Evolutionary conservation across 371 early-diverging fungal genomes (phyloP), one percentile per base, ranked within the genome.

Genomic region (Pancytospora philotis): DNA sequence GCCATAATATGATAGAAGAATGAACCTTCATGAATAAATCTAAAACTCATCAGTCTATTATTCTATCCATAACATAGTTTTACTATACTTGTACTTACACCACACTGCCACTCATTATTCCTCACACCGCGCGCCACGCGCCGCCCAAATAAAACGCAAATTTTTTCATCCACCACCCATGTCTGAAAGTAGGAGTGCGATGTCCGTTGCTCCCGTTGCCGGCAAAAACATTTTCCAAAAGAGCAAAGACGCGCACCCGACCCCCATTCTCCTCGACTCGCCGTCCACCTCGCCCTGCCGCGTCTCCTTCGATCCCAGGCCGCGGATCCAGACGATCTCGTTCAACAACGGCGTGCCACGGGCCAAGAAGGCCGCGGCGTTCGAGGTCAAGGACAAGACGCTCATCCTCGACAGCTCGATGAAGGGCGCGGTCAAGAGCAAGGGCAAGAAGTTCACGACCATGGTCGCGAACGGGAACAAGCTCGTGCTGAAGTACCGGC

Each of bases 301-400:
- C 8, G 59, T 59, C 16, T 32, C 34, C 41, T 59, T 59, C 28
- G 37, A 59, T 36, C 4, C 28, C 8, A 28, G 22, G 8, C 30
- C 30, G 28, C 22, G 41, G 30, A 36, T 59, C 16, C 10, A 8
- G 28, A 19, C 6, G 55, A 53, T 64, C 6, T 13, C 8, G n/a
- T 64, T 8, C 10, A 64, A 66, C 13, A 66, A 13, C 8, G 31
- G 63, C 8, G 28, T 3, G n/a, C 19, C 8, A 25, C 48, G 6
- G 28, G 27, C 39, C 19, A 2, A 68, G 10, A 62, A 27, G 41
- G 4, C 28, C 28, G 19, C 1, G 35, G 30, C 38, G 32, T 35
- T 16, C 32, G 1, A 27, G 34, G 30, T 64, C 1, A 68, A 58
- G 35, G 68, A 48, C 13, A 30, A 61, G 50, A 59, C 19, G n/a